Conservation (phyloP, 2,329 filamentous ascomycete genomes). For the Aureobasidium sp. region DNA sequence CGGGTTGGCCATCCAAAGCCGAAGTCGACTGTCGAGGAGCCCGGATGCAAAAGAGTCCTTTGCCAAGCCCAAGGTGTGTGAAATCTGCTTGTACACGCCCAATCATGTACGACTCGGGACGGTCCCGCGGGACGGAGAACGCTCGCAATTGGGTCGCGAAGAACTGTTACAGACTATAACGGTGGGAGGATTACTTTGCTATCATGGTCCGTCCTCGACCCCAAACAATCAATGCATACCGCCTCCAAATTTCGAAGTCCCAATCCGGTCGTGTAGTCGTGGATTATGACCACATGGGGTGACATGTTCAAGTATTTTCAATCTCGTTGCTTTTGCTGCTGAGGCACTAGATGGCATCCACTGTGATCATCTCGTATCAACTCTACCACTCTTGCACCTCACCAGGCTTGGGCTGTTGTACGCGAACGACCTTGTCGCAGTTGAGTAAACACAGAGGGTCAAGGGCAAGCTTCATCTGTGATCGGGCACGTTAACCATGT, state of each 20-base stretch:
- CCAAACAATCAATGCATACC: slow-evolving; percentile 5
- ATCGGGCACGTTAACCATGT: neutral
- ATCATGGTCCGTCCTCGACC: neutral
- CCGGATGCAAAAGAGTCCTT: no score
- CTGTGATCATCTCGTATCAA: neutral
- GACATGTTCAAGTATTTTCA: neutral
- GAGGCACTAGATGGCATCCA: neutral
- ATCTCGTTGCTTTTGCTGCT: neutral
- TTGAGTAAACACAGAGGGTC: slow-evolving; percentile 63
- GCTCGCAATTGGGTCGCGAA: slow-evolving; percentile 7
- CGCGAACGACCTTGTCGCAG: slow-evolving; percentile 56
- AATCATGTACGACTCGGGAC: slow-evolving; percentile 1
- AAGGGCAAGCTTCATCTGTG: slow-evolving; percentile 67
- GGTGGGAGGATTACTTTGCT: neutral
- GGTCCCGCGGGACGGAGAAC: slow-evolving; percentile 4
- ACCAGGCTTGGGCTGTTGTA: slow-evolving; percentile 39
- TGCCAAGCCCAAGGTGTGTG: neutral
- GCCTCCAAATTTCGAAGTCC: neutral
- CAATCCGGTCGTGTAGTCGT: neutral
- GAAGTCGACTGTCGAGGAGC: no score
- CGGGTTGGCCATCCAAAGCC: neutral
- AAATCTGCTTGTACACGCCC: neutral
- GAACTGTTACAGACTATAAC: neutral
- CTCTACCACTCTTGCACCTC: slow-evolving; percentile 36
- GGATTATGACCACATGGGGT: neutral